These are phyloP conservation scores for Nicotiana tomentosiformis DNA, from an alignment of 257 asterid genomes.

Conservation along the genomic window DNA sequence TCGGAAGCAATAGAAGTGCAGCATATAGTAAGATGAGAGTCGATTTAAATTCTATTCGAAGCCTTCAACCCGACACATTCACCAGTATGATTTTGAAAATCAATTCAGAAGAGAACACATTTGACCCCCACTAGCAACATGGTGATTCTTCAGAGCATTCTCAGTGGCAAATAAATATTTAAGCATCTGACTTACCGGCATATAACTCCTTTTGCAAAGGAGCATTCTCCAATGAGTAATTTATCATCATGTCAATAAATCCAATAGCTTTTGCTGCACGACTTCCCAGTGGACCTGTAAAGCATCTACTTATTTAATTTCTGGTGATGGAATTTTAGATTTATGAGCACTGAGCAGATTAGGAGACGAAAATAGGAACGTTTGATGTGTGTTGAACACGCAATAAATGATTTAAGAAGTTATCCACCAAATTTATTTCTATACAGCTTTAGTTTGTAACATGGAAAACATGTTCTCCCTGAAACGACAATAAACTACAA, in stretches of 20 bases:
- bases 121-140: background rate
- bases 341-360: background rate
- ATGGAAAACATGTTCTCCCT: background rate
- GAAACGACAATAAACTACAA: background rate
- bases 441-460: background rate
- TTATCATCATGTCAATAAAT: constrained; percentile 95
- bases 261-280: constrained; percentile 99
- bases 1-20: constrained; percentile 2
- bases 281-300: constrained; percentile 88
- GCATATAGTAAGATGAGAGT: background rate
- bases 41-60: background rate
- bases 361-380: background rate
- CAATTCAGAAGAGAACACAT: background rate
- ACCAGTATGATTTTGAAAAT: too few relatives aligned
- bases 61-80: background rate
- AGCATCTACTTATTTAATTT: background rate
- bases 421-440: background rate
- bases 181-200: constrained; percentile 54
- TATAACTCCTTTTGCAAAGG: constrained; percentile 91
- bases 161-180: background rate
- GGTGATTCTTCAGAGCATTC: background rate
- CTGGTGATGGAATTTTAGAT: background rate
- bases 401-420: background rate
- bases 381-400: background rate
- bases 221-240: constrained; percentile 83